These are phyloP conservation scores for Mitragyna speciosa DNA, from an alignment of 257 asterid genomes.

Conservation along the genomic window DNA sequence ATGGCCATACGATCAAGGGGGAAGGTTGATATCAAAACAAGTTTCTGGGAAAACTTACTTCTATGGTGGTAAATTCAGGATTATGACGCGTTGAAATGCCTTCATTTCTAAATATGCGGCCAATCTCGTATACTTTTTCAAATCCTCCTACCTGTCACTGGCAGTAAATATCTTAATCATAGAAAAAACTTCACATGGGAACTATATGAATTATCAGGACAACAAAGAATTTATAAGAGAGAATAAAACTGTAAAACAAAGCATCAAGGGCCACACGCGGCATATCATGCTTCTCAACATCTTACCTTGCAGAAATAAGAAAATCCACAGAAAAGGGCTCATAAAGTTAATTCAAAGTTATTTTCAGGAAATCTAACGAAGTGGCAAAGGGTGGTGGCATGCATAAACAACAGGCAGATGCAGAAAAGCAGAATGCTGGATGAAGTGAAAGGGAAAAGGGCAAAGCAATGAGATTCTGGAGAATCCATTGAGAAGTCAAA, in stretches of 20 bases:
- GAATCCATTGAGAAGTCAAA: background rate
- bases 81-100: slow-evolving; percentile 99
- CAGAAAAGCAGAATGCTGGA: background rate
- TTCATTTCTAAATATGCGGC: slow-evolving; percentile 93
- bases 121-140: slow-evolving; percentile 93
- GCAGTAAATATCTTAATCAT: slow-evolving; percentile 8
- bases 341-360: background rate
- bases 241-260: background rate
- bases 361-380: background rate
- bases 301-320: background rate
- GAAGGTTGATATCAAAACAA: slow-evolving; percentile 9
- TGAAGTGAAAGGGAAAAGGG: background rate
- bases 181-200: background rate
- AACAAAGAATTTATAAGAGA: background rate
- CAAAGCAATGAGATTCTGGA: background rate
- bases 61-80: slow-evolving; percentile 99
- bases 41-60: slow-evolving; percentile 49
- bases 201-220: background rate
- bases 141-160: slow-evolving; percentile 86
- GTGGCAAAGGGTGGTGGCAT: background rate
- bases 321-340: background rate
- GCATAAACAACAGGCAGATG: background rate
- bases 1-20: background rate
- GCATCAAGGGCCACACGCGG: background rate
- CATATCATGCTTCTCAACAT: background rate